phyloP scores from a whole-genome alignment of 2,329 filamentous ascomycete species.

The Lecanosticta acicola region DNA sequence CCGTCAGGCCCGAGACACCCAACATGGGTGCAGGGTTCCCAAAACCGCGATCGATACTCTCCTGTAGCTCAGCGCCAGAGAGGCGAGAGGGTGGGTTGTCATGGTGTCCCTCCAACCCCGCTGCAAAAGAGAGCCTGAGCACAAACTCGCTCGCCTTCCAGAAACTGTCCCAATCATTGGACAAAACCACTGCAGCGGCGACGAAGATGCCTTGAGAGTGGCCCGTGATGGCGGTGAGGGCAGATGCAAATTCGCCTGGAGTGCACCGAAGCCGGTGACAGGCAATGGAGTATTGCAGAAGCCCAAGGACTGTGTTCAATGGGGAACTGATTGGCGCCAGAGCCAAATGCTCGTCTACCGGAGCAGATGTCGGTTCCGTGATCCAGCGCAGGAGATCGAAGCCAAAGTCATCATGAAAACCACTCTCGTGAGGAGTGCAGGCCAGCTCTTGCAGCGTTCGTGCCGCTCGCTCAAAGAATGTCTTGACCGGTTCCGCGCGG shows the following conservation, averaged over 20 bases:
- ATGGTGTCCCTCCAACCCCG: conserved; percentile 89
- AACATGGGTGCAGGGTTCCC: conserved; percentile 91
- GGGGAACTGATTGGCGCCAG: not conserved
- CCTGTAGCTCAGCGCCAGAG: conserved; percentile 72
- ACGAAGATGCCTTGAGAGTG: conserved; percentile 94
- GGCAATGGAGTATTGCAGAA: not conserved
- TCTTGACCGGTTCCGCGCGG: not conserved
- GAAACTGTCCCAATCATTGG: conserved; percentile 87
- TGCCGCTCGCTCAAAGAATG: not conserved
- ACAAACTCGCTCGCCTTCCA: conserved; percentile 69
- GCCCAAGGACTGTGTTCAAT: not conserved
- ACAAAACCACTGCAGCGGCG: conserved; percentile 79
- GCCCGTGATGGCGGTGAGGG: conserved; percentile 78
- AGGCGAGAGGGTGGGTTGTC: conserved; percentile 89
- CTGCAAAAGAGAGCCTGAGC: conserved; percentile 92
- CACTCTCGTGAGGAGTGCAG: not conserved
- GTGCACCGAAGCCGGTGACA: not conserved
- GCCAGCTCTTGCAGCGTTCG: not conserved
- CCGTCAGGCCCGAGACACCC: conserved; percentile 83
- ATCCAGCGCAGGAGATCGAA: not conserved
- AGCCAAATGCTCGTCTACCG: not conserved
- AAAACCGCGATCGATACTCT: conserved; percentile 85
- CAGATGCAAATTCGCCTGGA: conserved; percentile 75
- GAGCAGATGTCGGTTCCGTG: not conserved
- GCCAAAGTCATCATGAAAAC: not conserved